Base-by-base conservation (phyloP, 2,329 filamentous ascomycete species). In the Alternaria longipes region DNA sequence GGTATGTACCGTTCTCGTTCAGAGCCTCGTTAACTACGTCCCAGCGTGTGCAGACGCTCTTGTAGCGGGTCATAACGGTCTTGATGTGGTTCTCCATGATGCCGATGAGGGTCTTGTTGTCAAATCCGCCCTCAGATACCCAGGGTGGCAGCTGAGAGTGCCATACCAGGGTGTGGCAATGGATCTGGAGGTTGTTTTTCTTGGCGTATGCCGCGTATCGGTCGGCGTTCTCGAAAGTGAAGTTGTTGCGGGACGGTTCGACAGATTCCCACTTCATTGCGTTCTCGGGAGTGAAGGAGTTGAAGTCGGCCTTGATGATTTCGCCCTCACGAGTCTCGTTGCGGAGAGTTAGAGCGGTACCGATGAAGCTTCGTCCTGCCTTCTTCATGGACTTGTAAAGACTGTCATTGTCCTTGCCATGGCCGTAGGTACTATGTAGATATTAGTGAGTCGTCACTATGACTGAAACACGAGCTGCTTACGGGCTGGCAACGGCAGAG, bases 141-240 rank as follows among this genome's bases (percentile, higher is more conserved):
- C 80, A 82, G 14, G 54, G 59, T 0, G 80, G 79, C 14, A 81
- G 69, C 50, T 81, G 79, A 40, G 68, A 75, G 66, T 81, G 74
- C 80, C 80, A 82, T 4, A 82, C 78, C 5, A 81, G 68, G 8
- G 67, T 80, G 62, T 82, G 80, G 73, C 80, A 82, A 46, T 79
- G 70, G 7, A 78, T 60, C 12, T 72, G 60, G 47, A 78, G 72
- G 28, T 75, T 70, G 64, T 81, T 76, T 51, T 74, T 69, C 47
- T 66, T 65, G 0, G 79, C 79, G 34, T 77, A 76, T 11, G 74
- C 67, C 22, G 72, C 71, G 45, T 78, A 73, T 9, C 66, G 70
- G 56, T 81, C 79, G 18, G 74, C 77, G 30, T 74, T 74, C 4
- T 65, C 66, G 46, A 77, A 80, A n/a, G 74, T 78, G 66, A 81